phyloP scores from a whole-genome alignment of 306 rosid species.

The Cucurbita ficifolia region DNA sequence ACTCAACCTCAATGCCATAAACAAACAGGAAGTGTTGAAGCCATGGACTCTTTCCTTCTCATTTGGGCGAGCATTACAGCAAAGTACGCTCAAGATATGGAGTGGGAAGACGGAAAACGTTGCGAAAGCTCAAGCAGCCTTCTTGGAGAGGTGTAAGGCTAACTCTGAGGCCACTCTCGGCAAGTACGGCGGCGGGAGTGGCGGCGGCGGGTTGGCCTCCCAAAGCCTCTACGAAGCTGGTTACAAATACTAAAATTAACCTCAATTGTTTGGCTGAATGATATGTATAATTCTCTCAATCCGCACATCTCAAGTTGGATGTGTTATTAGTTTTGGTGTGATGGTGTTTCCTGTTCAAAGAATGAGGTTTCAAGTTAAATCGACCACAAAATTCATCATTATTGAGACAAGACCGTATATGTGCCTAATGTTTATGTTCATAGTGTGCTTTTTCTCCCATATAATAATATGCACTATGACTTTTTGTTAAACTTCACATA shows the following conservation, averaged over 20 bases:
- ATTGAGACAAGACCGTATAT: too few species aligned
- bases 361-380: background rate
- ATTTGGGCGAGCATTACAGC: constrained; percentile 76
- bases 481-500: too few species aligned
- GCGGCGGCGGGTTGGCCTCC: constrained; percentile 34
- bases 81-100: constrained; percentile 88
- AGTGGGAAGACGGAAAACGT: constrained; percentile 70
- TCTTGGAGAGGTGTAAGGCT: constrained; percentile 64
- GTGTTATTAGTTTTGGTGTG: background rate
- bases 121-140: constrained; percentile 54
- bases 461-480: too few species aligned
- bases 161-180: constrained; percentile 79
- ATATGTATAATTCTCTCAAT: background rate
- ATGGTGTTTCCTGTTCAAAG: background rate
- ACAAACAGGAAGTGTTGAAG: constrained; percentile 52
- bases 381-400: too few species aligned
- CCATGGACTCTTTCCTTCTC: constrained; percentile 96
- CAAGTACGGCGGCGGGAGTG: constrained; percentile 38
- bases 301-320: background rate
- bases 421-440: too few species aligned
- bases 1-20: constrained; percentile 61
- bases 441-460: too few species aligned
- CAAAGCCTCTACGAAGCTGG: constrained; percentile 55
- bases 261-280: background rate
- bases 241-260: constrained; percentile 43